Evolutionary conservation across 805 yeast species (phyloP), one percentile per base, ranked within the genome.

Genomic region (Hanseniaspora valbyensis): DNA sequence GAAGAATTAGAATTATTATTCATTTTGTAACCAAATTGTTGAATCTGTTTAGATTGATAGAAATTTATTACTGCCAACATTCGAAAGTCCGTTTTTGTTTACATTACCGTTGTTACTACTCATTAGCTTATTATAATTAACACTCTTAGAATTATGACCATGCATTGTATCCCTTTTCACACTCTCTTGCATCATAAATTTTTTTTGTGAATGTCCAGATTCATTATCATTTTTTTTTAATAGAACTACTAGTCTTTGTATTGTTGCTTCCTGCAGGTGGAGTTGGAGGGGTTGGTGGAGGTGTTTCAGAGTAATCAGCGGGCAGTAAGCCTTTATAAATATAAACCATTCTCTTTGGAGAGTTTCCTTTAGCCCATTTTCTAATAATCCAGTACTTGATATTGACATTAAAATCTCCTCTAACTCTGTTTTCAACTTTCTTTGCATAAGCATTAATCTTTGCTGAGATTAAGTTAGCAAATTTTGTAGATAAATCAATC

Each of bases 331-430:
- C 95, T 59, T 92, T 77, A 64, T 84, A 84, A 44, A 83, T 88
- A 59, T 84, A 84, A 25, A 84, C 88, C 95, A 84, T 84, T 69
- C 95, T 73, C 60, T 84, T 81, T 46, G 95, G 95, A 2, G 87
- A 79, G 16, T 90, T 87, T 63, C 83, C 90, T 21, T 45, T 45
- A 2, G 94, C 90, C 95, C 95, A 84, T 64, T 84, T 92, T 66
- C 95, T 76, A 0, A 87, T 80, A 39, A 84, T 67, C 18, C 90
- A 86, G 63, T 84, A 84, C 52, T 75, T 74, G 58, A 84, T 70
- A 39, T 77, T 73, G 54, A 78, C 72, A 13, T 45, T 45, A 8
- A 12, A 24, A 62, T 84, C 94, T 56, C 92, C 92, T 60, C 83
- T 83, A 8, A 45, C 43, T 39, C 50, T 45, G 21, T 45, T 45